Percentiles rank a stretch among this genome's conserved stretches.
Conservation (phyloP, 768 basidiomycete genomes). For the Phlebiopsis flavidoalba region DNA sequence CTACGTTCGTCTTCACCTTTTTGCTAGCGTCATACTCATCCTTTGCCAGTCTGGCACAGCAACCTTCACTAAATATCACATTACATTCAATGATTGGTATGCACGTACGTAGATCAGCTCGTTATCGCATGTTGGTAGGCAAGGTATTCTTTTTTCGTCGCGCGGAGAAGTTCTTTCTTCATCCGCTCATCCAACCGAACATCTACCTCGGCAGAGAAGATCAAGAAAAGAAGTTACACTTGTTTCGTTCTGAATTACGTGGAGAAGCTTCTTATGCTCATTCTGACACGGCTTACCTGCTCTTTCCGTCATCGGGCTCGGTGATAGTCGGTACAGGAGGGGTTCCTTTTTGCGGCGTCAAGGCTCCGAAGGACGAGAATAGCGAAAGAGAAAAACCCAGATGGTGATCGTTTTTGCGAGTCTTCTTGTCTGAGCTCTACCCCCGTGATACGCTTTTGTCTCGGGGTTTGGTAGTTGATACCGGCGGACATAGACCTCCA, state of each 20-base stretch:
- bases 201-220: constrained; percentile 63
- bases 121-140: constrained; percentile 65
- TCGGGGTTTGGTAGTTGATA: constrained; percentile 33
- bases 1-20: constrained; percentile 61
- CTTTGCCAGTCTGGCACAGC: constrained; percentile 63
- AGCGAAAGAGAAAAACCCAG: constrained; percentile 37
- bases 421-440: constrained; percentile 12
- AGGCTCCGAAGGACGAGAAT: constrained; percentile 29
- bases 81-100: background rate
- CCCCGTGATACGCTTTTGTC: constrained; percentile 20
- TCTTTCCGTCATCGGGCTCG: constrained; percentile 14
- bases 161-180: constrained; percentile 70
- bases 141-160: constrained; percentile 97
- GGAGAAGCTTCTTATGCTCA: constrained; percentile 22
- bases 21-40: constrained; percentile 73
- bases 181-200: constrained; percentile 64
- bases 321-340: constrained; percentile 34
- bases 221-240: constrained; percentile 55
- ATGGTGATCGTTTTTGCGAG: constrained; percentile 20
- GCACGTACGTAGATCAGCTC: constrained; percentile 77
- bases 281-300: constrained; percentile 4
- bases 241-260: constrained; percentile 43
- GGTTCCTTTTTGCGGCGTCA: constrained; percentile 26
- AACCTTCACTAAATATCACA: background rate
- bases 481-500: constrained; percentile 71